phyloP scores from a whole-genome alignment of 495 filamentous ascomycete genomes.

The Pyronema domesticum region DNA sequence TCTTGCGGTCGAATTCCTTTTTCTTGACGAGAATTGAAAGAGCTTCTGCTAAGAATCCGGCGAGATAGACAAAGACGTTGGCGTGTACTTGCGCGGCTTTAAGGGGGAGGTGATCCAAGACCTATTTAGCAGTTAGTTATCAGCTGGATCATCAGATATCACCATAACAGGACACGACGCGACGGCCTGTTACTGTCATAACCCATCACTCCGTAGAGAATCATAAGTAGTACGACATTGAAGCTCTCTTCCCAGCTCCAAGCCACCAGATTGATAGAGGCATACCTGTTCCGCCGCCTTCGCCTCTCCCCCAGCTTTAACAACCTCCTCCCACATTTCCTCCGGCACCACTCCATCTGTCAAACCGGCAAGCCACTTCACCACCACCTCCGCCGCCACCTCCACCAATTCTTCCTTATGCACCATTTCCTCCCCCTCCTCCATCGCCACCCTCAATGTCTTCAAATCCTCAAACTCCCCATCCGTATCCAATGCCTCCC shows the following conservation, averaged over 20 bases:
- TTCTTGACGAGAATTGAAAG: conserved; percentile 24
- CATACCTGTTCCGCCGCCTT: conserved; percentile 19
- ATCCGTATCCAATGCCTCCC: conserved; percentile 18
- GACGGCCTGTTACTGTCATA: too few species aligned
- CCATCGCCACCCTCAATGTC: conserved; percentile 9
- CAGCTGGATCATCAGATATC: too few species aligned
- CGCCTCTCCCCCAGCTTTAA: conserved; percentile 19
- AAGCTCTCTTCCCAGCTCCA: not conserved
- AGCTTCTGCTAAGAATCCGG: conserved; percentile 20
- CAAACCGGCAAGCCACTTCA: conserved; percentile 14
- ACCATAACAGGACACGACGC: too few species aligned
- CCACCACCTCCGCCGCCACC: conserved; percentile 14
- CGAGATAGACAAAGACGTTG: conserved; percentile 23
- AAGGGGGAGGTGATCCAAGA: conserved; percentile 20
- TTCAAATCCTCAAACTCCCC: conserved; percentile 13
- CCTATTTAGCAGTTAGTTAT: conserved; percentile 7
- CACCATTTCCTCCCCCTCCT: conserved; percentile 9
- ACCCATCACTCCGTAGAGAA: too few species aligned
- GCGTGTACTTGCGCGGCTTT: conserved; percentile 17
- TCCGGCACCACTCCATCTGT: conserved; percentile 16
- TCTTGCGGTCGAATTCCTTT: conserved; percentile 25
- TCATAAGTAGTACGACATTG: too few species aligned
- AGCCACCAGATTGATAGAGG: not conserved
- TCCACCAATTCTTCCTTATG: conserved; percentile 8
- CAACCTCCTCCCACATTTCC: conserved; percentile 17